Evolutionary conservation across 495 filamentous ascomycete species (phyloP).

Genomic region (Tuber melanosporum): DNA sequence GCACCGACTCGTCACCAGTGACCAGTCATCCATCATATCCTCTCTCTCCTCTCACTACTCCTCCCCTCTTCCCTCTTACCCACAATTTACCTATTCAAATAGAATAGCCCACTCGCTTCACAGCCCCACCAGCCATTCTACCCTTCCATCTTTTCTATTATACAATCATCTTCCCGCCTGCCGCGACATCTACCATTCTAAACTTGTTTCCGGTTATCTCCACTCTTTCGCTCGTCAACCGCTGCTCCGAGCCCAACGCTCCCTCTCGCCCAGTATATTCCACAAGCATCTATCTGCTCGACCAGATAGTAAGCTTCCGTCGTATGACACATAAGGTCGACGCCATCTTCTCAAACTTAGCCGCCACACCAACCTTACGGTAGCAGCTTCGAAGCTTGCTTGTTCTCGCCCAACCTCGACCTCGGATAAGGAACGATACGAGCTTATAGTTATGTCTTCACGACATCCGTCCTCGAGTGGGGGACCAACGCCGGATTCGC

Average conservation of each 20-base stretch:
- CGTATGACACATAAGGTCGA: constrained; percentile 38
- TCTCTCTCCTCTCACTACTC: constrained; percentile 6
- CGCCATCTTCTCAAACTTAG: constrained; percentile 29
- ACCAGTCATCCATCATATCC: constrained; percentile 6
- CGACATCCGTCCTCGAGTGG: constrained; percentile 22
- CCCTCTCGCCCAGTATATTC: constrained; percentile 15
- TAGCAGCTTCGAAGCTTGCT: constrained; percentile 30
- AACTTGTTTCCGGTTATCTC: constrained; percentile 10
- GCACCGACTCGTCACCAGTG: neutral
- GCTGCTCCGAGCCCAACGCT: neutral
- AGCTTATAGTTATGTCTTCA: constrained; percentile 33
- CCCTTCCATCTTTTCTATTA: neutral
- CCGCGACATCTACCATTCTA: constrained; percentile 16
- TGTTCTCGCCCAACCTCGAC: constrained; percentile 3
- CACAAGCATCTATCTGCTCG: constrained; percentile 15
- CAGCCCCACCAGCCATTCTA: neutral
- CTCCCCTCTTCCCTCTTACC: neutral
- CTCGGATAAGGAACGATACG: constrained; percentile 26
- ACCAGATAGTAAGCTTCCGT: constrained; percentile 21
- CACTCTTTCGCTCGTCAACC: constrained; percentile 11
- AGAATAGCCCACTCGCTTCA: constrained; percentile 7
- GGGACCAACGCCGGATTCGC: constrained; percentile 34
- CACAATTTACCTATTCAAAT: neutral
- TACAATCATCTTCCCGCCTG: constrained; percentile 8
- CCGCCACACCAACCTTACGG: constrained; percentile 27